Base-by-base conservation (phyloP, 2,329 filamentous ascomycete species). In the Hymenoscyphus fructigenus region DNA sequence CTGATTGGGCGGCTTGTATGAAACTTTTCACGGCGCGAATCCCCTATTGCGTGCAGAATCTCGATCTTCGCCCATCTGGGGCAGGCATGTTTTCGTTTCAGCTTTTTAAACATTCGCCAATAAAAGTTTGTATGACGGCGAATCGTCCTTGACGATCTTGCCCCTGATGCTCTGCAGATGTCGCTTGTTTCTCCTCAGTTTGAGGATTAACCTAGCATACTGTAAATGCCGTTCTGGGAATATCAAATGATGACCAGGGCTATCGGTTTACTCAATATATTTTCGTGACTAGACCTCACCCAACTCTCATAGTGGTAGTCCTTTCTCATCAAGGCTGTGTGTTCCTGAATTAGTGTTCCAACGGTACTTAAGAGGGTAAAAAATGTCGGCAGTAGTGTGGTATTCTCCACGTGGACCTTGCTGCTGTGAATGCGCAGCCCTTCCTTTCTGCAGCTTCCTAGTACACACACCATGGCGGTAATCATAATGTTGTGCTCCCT, bases 391-490 rank as follows among this genome's bases (percentile, higher is more conserved):
- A 50, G 44, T 50, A 23, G 44, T 23, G 20, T 23, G 44, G 44
- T 23, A 50, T 12, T 50, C 17, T 23, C 44, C 44, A 50, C 44
- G 55, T 34, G 14, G 14, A 34, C 34, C n/a, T 34, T 17, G 12
- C 29, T 57, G 56, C 20, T 32, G 29, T n/a, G 9, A 57, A n/a
- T 57, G 56, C 56, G 56, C 26, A 57, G 56, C 56, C 29, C 56
- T 57, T 57, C 56, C 14, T n/a, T 57, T 57, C 56, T 36, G 56
- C 56, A 57, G 56, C 29, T 57, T 57, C 44, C 44, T 50, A 23
- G 44, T 50, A 23, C 29, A 36, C 56, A 57, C 56, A 23, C 28
- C 56, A 28, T 36, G 12, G n/a, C 56, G 44, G 20, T 26, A 26
- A 23, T 50, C 44, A 23, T 23, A 50, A 10, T 50, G 44, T 26